Percentiles rank a stretch among this genome's conserved stretches.
Evolutionary conservation across 140 eudicot species (phyloP).

Genomic region (Oenanthe javanica): DNA sequence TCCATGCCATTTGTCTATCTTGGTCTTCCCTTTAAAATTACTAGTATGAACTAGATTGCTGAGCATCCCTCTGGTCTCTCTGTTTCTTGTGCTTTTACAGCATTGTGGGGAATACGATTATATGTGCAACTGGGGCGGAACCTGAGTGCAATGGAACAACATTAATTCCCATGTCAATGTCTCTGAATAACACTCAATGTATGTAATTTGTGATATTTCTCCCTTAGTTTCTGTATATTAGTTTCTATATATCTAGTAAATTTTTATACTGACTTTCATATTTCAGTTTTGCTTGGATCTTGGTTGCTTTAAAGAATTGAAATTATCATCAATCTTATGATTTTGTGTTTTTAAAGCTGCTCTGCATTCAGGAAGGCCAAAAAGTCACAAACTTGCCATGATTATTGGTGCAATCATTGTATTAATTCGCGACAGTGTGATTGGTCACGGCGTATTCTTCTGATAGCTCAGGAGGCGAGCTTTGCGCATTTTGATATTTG

Average conservation of each 20-base stretch:
- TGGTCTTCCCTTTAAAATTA: background rate
- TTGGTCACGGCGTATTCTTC: no score
- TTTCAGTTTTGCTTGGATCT: background rate
- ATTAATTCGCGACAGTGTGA: no score
- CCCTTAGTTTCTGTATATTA: background rate
- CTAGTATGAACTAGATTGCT: background rate
- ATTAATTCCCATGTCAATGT: constrained; percentile 77
- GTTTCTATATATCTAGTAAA: background rate
- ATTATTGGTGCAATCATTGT: constrained; percentile 55
- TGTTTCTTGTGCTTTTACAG: constrained; percentile 30
- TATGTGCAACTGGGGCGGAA: constrained; percentile 64
- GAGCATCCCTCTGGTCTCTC: background rate
- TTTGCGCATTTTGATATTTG: no score
- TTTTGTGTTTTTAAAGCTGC: constrained; percentile 25
- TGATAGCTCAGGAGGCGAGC: no score
- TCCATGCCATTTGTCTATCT: background rate
- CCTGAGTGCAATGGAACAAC: constrained; percentile 59
- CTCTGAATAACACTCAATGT: constrained; percentile 62
- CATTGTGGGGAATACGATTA: constrained; percentile 66
- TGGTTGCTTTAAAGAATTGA: constrained; percentile 9
- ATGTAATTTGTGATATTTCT: constrained; percentile 16
- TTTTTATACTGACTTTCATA: background rate
- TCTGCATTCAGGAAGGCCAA: constrained; percentile 28
- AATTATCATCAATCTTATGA: constrained; percentile 14
- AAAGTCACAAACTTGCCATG: constrained; percentile 47